Evolutionary conservation across 306 rosid species (phyloP).

Genomic region (Echinosophora koreensis): DNA sequence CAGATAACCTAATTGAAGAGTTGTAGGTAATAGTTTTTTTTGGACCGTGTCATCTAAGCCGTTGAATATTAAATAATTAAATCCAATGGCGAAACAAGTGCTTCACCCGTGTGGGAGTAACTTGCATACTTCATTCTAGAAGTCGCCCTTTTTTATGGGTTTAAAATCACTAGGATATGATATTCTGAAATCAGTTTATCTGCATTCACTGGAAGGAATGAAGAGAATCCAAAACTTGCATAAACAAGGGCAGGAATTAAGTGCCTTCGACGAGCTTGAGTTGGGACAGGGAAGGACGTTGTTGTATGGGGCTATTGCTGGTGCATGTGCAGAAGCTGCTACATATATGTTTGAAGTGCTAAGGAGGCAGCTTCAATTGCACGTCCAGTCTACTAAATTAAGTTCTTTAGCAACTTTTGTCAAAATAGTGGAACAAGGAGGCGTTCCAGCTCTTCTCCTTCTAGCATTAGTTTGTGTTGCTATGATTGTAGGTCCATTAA

Average conservation of each 20-base stretch:
- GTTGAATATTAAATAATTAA: too few relatives aligned
- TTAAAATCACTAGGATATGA: too few relatives aligned
- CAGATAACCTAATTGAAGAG: too few relatives aligned
- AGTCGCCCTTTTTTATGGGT: too few relatives aligned
- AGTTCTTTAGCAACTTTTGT: constrained; percentile 79
- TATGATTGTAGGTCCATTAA: too few relatives aligned
- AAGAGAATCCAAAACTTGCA: constrained; percentile 76
- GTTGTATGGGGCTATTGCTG: constrained; percentile 88
- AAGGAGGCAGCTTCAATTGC: constrained; percentile 92
- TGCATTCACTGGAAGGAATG: constrained; percentile 91
- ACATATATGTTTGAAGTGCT: constrained; percentile 97
- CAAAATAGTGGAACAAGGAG: constrained; percentile 80
- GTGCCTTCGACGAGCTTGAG: constrained; percentile 92
- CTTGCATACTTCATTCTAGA: too few relatives aligned
- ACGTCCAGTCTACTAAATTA: constrained; percentile 79
- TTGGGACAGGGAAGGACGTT: constrained; percentile 73
- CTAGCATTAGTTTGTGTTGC: too few relatives aligned
- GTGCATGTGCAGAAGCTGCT: constrained; percentile 97
- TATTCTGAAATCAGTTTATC: constrained; percentile 56
- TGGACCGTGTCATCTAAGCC: too few relatives aligned
- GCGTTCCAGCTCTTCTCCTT: constrained; percentile 70
- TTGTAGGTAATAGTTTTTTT: too few relatives aligned
- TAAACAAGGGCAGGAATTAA: constrained; percentile 71
- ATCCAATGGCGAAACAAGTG: too few relatives aligned
- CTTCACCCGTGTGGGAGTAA: too few relatives aligned